Evolutionary conservation across 306 rosid species (phyloP).

Genomic region (Biancaea sappan): DNA sequence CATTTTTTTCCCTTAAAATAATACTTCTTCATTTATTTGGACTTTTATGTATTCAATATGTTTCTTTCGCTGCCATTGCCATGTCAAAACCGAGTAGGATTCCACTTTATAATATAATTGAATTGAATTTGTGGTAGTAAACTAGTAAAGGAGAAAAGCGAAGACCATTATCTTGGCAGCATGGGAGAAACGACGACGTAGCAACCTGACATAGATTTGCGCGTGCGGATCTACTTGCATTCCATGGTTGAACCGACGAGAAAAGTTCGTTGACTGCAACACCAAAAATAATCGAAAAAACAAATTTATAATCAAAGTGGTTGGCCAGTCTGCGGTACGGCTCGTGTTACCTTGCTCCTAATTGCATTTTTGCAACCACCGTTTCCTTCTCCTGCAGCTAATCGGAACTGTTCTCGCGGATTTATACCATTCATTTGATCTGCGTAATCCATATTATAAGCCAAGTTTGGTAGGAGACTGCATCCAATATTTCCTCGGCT

Average conservation of each 20-base stretch:
- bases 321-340: neutral
- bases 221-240: constrained; percentile 3
- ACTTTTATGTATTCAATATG: too few relatives aligned
- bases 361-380: constrained; percentile 24
- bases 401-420: neutral
- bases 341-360: neutral
- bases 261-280: constrained; percentile 33
- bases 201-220: neutral
- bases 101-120: neutral
- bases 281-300: constrained; percentile 20
- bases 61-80: neutral
- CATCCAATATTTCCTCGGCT: constrained; percentile 6
- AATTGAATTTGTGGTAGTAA: neutral
- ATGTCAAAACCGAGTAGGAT: neutral
- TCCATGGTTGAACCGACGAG: constrained; percentile 2
- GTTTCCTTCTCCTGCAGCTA: constrained; percentile 27
- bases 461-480: constrained; percentile 1
- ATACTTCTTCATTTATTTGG: too few relatives aligned
- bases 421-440: neutral
- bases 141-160: neutral
- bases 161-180: neutral
- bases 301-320: neutral
- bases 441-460: neutral
- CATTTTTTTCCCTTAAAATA: too few relatives aligned
- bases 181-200: constrained; percentile 37